A percentile compares a stretch with the other conserved stretches of the same genome.
These are phyloP conservation scores for Stellera chamaejasme DNA, from an alignment of 345 rosid species.

Conservation along the genomic window DNA sequence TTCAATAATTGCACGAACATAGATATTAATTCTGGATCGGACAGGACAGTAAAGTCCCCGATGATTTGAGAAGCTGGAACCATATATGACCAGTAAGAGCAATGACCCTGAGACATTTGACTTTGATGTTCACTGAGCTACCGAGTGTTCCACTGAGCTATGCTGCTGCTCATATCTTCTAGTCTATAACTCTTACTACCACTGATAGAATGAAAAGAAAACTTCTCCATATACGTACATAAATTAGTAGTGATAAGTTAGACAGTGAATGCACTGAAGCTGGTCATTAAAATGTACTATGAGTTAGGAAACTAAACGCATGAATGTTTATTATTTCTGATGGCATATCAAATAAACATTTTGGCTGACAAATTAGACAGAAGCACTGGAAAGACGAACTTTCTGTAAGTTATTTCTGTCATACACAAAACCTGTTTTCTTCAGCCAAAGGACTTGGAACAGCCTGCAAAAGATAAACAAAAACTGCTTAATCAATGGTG, in stretches of 20 bases:
- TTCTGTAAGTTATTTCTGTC: constrained; percentile 58
- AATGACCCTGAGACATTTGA: background rate
- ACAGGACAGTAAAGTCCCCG: too few relatives aligned
- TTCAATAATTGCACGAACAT: too few relatives aligned
- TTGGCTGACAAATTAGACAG: constrained; percentile 9
- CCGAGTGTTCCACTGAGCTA: too few relatives aligned
- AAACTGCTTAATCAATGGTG: constrained; percentile 21
- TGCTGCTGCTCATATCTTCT: too few relatives aligned
- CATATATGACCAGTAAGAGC: background rate
- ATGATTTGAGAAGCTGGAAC: background rate
- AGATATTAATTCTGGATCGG: too few relatives aligned
- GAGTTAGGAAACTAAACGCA: background rate
- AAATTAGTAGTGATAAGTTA: background rate
- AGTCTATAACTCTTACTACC: too few relatives aligned
- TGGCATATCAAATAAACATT: constrained; percentile 3
- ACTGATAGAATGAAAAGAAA: background rate
- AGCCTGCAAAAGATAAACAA: constrained; percentile 64
- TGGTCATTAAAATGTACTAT: background rate
- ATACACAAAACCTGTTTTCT: constrained; percentile 76
- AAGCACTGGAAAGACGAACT: constrained; percentile 48
- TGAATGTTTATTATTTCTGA: background rate
- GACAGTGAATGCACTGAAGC: background rate
- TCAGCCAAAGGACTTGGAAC: constrained; percentile 91
- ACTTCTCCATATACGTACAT: background rate
- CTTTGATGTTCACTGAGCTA: too few relatives aligned